These are phyloP conservation scores for Mortierella sp. DNA, from an alignment of 371 early-diverging fungal species.

Conservation along the genomic window DNA sequence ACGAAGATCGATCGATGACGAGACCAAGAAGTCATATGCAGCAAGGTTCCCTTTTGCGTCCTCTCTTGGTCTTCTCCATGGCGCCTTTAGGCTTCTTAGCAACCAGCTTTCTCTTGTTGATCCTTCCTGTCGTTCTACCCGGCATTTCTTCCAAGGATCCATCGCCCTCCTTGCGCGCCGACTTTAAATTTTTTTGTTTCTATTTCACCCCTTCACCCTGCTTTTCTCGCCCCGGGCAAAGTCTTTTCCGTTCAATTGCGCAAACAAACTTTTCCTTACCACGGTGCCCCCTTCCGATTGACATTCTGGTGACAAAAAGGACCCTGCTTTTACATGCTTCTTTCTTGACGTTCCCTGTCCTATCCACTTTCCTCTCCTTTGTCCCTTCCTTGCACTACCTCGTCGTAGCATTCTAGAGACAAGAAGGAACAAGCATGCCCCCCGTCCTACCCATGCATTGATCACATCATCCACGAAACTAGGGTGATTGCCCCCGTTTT, in stretches of 20 bases:
- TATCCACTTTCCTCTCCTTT: neutral
- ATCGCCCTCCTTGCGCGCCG: neutral
- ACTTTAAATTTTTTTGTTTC: neutral
- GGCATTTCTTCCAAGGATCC: neutral
- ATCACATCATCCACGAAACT: neutral
- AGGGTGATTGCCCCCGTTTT: neutral
- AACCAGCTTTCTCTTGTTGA: neutral
- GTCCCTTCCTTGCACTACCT: neutral
- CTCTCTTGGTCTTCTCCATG: neutral
- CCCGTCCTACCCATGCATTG: neutral
- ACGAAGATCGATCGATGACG: constrained; percentile 4
- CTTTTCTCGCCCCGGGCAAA: constrained; percentile 4
- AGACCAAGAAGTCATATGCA: neutral
- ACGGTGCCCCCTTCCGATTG: neutral
- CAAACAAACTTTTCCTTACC: neutral
- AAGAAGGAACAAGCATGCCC: neutral
- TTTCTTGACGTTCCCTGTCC: neutral
- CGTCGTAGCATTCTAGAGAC: neutral
- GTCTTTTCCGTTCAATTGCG: constrained; percentile 10
- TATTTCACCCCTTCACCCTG: neutral
- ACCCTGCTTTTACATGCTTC: neutral
- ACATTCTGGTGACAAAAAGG: neutral
- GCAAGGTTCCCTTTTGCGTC: neutral
- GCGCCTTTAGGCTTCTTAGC: neutral
- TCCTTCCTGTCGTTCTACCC: neutral